A percentile compares a stretch with the other conserved stretches of the same genome.
Evolutionary conservation across 495 filamentous ascomycete genomes (phyloP).

Genomic region (Filosporella fistucella): DNA sequence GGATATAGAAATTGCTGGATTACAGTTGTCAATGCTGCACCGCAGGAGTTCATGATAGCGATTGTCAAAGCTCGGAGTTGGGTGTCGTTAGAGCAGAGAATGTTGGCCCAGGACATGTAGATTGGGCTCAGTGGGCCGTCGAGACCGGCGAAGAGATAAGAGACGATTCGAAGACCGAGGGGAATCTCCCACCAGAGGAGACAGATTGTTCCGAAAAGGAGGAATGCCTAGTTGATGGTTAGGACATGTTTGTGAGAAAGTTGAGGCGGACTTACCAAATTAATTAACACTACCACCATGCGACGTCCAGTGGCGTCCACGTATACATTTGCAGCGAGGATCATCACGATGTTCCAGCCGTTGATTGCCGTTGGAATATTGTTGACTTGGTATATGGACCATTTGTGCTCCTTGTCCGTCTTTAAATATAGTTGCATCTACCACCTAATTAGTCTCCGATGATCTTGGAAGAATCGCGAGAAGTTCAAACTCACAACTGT

Average conservation of each 20-base stretch:
- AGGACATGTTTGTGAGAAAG: constrained; percentile 30
- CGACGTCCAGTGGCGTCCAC: neutral
- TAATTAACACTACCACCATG: neutral
- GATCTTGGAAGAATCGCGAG: no score
- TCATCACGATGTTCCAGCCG: constrained; percentile 29
- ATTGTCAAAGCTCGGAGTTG: constrained; percentile 39
- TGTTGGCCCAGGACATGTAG: constrained; percentile 48
- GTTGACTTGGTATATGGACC: constrained; percentile 38
- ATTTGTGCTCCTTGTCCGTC: constrained; percentile 16
- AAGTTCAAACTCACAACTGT: no score
- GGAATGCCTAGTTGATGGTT: constrained; percentile 33
- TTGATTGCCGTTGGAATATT: constrained; percentile 41
- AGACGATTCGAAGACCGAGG: constrained; percentile 39
- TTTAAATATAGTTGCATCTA: constrained; percentile 41
- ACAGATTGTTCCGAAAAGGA: constrained; percentile 39
- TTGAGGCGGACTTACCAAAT: constrained; percentile 37
- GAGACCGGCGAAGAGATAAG: constrained; percentile 42
- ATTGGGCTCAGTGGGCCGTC: constrained; percentile 34
- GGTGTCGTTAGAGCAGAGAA: constrained; percentile 39
- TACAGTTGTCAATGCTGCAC: constrained; percentile 46
- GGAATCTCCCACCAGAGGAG: constrained; percentile 34
- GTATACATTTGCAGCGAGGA: constrained; percentile 7
- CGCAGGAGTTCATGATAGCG: constrained; percentile 47
- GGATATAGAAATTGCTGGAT: constrained; percentile 60
- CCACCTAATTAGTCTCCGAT: no score